phyloP scores from a whole-genome alignment of 164 flowering plant genomes.

The Macadamia tetraphylla region DNA sequence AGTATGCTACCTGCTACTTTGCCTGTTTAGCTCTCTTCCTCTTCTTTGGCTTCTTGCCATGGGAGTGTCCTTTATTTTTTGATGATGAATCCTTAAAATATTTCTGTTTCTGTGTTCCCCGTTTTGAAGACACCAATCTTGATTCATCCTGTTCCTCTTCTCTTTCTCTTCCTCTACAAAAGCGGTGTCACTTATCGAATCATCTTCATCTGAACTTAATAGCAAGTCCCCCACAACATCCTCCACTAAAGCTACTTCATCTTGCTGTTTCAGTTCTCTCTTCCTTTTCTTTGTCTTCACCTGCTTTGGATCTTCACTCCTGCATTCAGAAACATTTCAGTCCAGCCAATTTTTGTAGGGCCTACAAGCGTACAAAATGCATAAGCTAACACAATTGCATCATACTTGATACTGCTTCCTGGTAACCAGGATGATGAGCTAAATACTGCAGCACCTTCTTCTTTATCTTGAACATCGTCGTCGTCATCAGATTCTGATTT shows the following conservation, averaged over 20 bases:
- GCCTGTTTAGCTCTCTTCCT: too few species aligned
- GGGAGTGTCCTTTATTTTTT: neutral
- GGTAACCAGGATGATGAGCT: slow-evolving; percentile 75
- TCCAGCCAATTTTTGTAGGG: neutral
- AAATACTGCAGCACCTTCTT: slow-evolving; percentile 46
- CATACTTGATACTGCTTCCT: slow-evolving; percentile 51
- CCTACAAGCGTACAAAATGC: neutral
- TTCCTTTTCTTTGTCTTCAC: slow-evolving; percentile 19
- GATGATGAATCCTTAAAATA: neutral
- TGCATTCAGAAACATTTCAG: slow-evolving; percentile 6
- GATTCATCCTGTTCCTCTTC: slow-evolving; percentile 11
- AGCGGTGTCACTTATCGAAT: slow-evolving; percentile 16
- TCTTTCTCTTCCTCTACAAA: slow-evolving; percentile 1
- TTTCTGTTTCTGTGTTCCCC: slow-evolving; percentile 27
- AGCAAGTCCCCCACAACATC: slow-evolving; percentile 64
- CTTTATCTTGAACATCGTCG: slow-evolving; percentile 24
- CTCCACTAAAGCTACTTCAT: slow-evolving; percentile 33
- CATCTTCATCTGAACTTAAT: slow-evolving; percentile 65
- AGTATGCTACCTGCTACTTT: too few species aligned
- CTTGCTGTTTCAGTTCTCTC: slow-evolving; percentile 14
- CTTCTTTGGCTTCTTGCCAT: too few species aligned
- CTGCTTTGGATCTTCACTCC: slow-evolving; percentile 15
- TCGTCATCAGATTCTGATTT: slow-evolving; percentile 35
- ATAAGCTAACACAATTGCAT: neutral
- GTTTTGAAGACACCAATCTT: slow-evolving; percentile 13